Percentiles rank a stretch among this genome's conserved stretches.
These are phyloP conservation scores for Melastoma malabathricum DNA, from an alignment of 345 rosid species.

Conservation along the genomic window DNA sequence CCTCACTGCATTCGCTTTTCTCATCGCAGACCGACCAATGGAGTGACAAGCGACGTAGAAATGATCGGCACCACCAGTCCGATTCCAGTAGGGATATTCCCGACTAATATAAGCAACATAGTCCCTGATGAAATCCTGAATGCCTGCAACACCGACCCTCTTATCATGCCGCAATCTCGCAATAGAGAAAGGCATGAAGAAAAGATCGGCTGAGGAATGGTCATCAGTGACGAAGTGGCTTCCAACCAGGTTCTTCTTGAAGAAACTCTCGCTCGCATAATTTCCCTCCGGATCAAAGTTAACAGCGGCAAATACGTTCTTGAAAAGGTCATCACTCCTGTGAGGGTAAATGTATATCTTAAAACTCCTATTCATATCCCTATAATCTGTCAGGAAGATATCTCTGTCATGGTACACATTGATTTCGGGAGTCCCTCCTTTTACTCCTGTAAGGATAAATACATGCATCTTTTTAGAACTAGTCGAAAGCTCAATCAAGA, in stretches of 20 bases:
- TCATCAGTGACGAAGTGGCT: constrained; percentile 39
- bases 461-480: neutral
- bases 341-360: constrained; percentile 51
- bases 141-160: constrained; percentile 21
- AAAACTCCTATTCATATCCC: constrained; percentile 42
- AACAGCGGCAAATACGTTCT: constrained; percentile 33
- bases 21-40: constrained; percentile 38
- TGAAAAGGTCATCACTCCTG: constrained; percentile 27
- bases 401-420: constrained; percentile 35
- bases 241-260: constrained; percentile 34
- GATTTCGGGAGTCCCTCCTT: constrained; percentile 12
- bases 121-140: constrained; percentile 28
- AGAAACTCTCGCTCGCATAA: constrained; percentile 51
- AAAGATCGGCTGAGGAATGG: constrained; percentile 34
- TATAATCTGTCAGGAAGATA: constrained; percentile 35
- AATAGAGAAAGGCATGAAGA: constrained; percentile 49
- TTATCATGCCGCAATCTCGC: constrained; percentile 42
- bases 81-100: constrained; percentile 51
- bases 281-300: constrained; percentile 33
- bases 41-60: constrained; percentile 58
- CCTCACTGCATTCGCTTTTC: constrained; percentile 22
- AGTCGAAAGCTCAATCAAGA: neutral
- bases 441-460: constrained; percentile 17
- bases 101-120: constrained; percentile 29
- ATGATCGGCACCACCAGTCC: constrained; percentile 49